A percentile compares a stretch with the other conserved stretches of the same genome.
These are phyloP conservation scores for Boletus reticulatus DNA, from an alignment of 768 basidiomycete genomes.

Conservation along the genomic window DNA sequence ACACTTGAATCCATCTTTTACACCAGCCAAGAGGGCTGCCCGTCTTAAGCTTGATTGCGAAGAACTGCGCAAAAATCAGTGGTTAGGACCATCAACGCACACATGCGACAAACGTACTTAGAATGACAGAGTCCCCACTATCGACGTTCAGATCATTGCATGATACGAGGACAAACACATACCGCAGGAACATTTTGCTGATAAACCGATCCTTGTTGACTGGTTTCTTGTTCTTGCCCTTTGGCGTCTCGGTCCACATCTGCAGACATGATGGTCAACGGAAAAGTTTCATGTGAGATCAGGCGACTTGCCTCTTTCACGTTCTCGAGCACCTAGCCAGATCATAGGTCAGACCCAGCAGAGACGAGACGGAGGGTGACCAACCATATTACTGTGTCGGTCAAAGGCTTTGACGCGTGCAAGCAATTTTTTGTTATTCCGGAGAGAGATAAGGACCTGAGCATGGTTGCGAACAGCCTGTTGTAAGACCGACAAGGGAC, in stretches of 20 bases:
- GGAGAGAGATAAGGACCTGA: slow-evolving; percentile 93
- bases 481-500: slow-evolving; percentile 93
- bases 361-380: slow-evolving; percentile 23
- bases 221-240: slow-evolving; percentile 98
- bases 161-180: slow-evolving; percentile 23
- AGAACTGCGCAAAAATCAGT: slow-evolving; percentile 55
- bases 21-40: neutral
- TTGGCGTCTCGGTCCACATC: slow-evolving; percentile 99
- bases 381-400: slow-evolving; percentile 96
- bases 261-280: slow-evolving; percentile 33
- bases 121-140: slow-evolving; percentile 96
- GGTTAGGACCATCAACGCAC: slow-evolving; percentile 16
- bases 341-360: slow-evolving; percentile 7
- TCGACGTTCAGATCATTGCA: slow-evolving; percentile 11
- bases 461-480: slow-evolving; percentile 97
- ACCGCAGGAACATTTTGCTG: slow-evolving; percentile 98
- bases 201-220: slow-evolving; percentile 99
- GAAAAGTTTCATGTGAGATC: neutral
- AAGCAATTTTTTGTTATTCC: slow-evolving; percentile 98
- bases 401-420: slow-evolving; percentile 98
- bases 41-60: slow-evolving; percentile 63
- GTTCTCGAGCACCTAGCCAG: slow-evolving; percentile 86
- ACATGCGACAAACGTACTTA: slow-evolving; percentile 59
- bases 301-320: slow-evolving; percentile 79
- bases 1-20: too few relatives aligned